Base-by-base conservation (phyloP, 306 rosid genomes). In the Mucuna pruriens region DNA sequence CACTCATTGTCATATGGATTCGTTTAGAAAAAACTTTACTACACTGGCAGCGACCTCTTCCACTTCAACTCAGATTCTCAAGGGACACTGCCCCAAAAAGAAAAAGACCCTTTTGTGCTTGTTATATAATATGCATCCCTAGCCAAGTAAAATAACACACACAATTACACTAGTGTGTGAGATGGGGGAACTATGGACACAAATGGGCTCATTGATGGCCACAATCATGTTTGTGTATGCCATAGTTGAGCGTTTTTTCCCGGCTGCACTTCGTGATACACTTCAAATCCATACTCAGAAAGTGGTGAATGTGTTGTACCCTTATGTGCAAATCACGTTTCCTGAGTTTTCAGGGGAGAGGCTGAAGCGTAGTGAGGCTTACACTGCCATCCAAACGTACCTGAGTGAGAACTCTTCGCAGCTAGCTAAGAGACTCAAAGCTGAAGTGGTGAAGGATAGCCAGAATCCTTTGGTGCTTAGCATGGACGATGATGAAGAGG, bases 401-500 rank as follows among this genome's bases (percentile, higher is more conserved):
- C 85, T 89, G 2, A 75, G 80, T 54, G 67, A 81, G 7, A 80
- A 78, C 25, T 87, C 90, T n/a, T 77, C 92, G 0, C 63, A 57
- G 2, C 44, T 60, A 0, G 97, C 92, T 20, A 87, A 81, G 31
- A 46, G 88, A 3, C 88, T 92, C 9, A 90, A 75, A 79, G 97
- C 95, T 16, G 80, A 85, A 8, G 89, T 82, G 3, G 86, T 87
- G 38, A 87, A 86, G 55, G 81, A 82, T 9, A 83, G 81, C 84
- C 89, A 89, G 65, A 84, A 88, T 15, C 84, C 80, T 5, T 6
- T 85, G 5, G 82, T 86, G 2, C 92, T 90, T 0, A 81, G 68
- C 77, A 68, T 89, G 81, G 97, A 87, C 11, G 91, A 90, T 20
- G 83, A 82, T 29, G 89, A 90, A 72, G 94, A 89, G n/a, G 90